These are phyloP conservation scores for Aspergillus kassunensis DNA, from an alignment of 495 filamentous ascomycete species.

Conservation along the genomic window DNA sequence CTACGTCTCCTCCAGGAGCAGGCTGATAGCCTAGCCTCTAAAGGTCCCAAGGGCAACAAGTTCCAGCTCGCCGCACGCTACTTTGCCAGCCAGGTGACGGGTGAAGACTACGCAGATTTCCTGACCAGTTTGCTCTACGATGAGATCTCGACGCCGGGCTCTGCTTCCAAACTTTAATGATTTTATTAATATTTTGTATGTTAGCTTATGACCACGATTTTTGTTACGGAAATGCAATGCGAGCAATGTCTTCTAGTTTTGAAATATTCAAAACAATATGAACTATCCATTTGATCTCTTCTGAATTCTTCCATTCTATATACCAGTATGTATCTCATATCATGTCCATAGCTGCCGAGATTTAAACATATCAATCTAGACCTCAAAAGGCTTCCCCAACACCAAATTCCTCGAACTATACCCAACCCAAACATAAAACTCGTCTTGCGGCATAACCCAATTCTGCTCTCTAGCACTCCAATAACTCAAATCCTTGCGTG, in stretches of 20 bases:
- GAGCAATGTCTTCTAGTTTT: not conserved
- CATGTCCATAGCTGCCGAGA: too few relatives aligned
- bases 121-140: conserved; percentile 92
- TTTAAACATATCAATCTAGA: not conserved
- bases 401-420: conserved; percentile 55
- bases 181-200: not conserved
- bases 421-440: conserved; percentile 57
- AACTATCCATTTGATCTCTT: not conserved
- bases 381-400: conserved; percentile 36
- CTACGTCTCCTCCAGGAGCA: conserved; percentile 84
- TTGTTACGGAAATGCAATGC: not conserved
- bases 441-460: conserved; percentile 72
- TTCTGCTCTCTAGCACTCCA: conserved; percentile 79
- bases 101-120: conserved; percentile 97
- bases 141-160: conserved; percentile 85
- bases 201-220: conserved; percentile 10
- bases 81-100: conserved; percentile 88
- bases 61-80: conserved; percentile 87
- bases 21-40: conserved; percentile 66
- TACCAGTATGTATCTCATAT: not conserved
- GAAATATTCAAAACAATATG: not conserved
- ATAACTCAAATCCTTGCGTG: conserved; percentile 76
- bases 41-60: conserved; percentile 87
- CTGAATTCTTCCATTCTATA: too few relatives aligned
- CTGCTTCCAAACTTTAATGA: conserved; percentile 77